Evolutionary conservation across 306 rosid species (phyloP).

Genomic region (Astragalus glycyphyllos): DNA sequence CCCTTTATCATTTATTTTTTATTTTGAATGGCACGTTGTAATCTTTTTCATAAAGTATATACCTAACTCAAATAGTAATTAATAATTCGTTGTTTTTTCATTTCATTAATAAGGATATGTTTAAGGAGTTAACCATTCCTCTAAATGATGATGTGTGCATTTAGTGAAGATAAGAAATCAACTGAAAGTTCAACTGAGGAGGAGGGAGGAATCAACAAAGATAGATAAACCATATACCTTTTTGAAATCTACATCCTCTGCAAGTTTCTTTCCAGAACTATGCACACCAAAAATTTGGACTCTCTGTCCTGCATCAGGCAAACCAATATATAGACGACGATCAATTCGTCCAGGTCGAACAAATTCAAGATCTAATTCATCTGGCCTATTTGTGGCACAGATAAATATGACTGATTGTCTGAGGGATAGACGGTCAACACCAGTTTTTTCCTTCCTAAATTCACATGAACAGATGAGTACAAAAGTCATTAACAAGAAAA

Average conservation of each 20-base stretch:
- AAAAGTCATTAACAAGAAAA: slow-evolving; percentile 32
- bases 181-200: slow-evolving; percentile 22
- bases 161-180: slow-evolving; percentile 31
- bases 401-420: slow-evolving; percentile 97
- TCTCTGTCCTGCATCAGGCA: slow-evolving; percentile 93
- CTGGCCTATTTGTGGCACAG: slow-evolving; percentile 97
- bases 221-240: slow-evolving; percentile 60
- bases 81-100: not conserved
- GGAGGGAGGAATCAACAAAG: not conserved
- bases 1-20: slow-evolving; percentile 13
- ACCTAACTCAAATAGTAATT: slow-evolving; percentile 9
- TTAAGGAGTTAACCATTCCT: slow-evolving; percentile 3
- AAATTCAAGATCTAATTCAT: slow-evolving; percentile 90
- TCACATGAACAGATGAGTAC: slow-evolving; percentile 39
- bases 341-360: slow-evolving; percentile 91
- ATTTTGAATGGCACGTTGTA: not conserved
- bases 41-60: slow-evolving; percentile 12
- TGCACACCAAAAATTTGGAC: slow-evolving; percentile 86
- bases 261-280: slow-evolving; percentile 79
- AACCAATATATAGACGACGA: slow-evolving; percentile 93
- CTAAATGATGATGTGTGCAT: not conserved
- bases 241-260: slow-evolving; percentile 78
- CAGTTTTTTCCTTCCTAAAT: slow-evolving; percentile 84
- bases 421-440: slow-evolving; percentile 86
- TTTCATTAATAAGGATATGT: slow-evolving; percentile 4